Conservation (phyloP, 345 rosid species). For the Melaleuca alternifolia region DNA sequence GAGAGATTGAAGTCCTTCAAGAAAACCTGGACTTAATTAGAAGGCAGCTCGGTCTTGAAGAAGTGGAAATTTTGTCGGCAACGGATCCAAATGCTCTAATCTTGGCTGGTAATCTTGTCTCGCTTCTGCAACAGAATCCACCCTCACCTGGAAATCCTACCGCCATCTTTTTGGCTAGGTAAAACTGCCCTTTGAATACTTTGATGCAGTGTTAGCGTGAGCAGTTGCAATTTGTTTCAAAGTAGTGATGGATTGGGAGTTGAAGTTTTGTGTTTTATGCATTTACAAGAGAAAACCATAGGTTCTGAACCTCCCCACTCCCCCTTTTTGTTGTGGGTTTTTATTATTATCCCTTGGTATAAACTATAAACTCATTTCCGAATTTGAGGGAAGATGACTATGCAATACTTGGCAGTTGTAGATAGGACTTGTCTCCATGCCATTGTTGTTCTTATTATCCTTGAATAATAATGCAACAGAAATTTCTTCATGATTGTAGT, state of each 20-base stretch:
- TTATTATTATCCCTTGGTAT: neutral
- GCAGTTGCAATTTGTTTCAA: neutral
- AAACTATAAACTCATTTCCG: neutral
- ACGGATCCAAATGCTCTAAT: constrained; percentile 26
- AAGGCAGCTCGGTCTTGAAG: constrained; percentile 68
- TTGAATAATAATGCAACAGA: neutral
- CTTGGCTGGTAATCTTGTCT: constrained; percentile 46
- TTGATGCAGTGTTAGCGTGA: neutral
- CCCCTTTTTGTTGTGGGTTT: neutral
- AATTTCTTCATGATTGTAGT: neutral
- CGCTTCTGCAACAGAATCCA: constrained; percentile 50
- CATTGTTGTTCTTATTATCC: neutral
- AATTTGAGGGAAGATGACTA: neutral
- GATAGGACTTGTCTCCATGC: neutral
- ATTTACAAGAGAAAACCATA: neutral
- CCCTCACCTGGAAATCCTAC: constrained; percentile 85
- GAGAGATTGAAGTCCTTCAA: constrained; percentile 69
- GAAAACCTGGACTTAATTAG: constrained; percentile 72
- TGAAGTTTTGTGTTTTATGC: neutral
- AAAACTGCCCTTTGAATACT: neutral
- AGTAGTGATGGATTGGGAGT: neutral
- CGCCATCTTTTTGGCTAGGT: constrained; percentile 56
- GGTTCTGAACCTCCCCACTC: neutral
- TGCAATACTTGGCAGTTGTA: neutral
- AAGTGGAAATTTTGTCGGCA: constrained; percentile 45